Evolutionary conservation across 805 yeast species (phyloP).

Genomic region (Starmerella powellii): DNA sequence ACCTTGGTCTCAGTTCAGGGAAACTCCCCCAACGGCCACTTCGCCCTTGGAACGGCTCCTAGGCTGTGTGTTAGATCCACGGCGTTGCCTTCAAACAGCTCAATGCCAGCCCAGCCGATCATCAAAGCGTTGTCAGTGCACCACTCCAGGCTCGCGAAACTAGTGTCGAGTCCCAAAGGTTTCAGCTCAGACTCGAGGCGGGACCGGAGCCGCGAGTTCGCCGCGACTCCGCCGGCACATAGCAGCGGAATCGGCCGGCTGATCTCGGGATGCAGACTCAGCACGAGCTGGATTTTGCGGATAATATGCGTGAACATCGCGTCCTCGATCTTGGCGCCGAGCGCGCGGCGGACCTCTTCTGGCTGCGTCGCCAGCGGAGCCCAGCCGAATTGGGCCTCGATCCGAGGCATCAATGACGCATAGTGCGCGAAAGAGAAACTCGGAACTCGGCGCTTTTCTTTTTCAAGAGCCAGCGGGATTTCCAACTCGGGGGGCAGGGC

Average conservation of each 20-base stretch:
- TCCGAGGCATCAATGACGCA: slow-evolving; percentile 40
- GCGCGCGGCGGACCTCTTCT: slow-evolving; percentile 16
- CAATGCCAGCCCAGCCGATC: slow-evolving; percentile 98
- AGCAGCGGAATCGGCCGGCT: slow-evolving; percentile 34
- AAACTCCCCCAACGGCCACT: slow-evolving; percentile 66
- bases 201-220: slow-evolving; percentile 37
- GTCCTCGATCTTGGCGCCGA: slow-evolving; percentile 38
- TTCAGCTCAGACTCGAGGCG: slow-evolving; percentile 22
- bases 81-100: slow-evolving; percentile 47
- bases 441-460: slow-evolving; percentile 33
- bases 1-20: no score
- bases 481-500: slow-evolving; percentile 15
- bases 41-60: slow-evolving; percentile 51
- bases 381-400: slow-evolving; percentile 15
- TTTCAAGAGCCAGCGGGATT: slow-evolving; percentile 44
- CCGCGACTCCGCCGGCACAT: slow-evolving; percentile 91
- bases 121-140: slow-evolving; percentile 94
- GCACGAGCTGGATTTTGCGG: slow-evolving; percentile 45
- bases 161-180: slow-evolving; percentile 29
- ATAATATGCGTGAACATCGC: slow-evolving; percentile 62
- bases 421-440: slow-evolving; percentile 74
- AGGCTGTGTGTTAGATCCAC: slow-evolving; percentile 22
- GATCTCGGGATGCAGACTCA: slow-evolving; percentile 22
- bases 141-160: slow-evolving; percentile 55
- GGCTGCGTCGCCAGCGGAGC: slow-evolving; percentile 18